Conservation (phyloP, 768 basidiomycete genomes). For the Trametes elegans region DNA sequence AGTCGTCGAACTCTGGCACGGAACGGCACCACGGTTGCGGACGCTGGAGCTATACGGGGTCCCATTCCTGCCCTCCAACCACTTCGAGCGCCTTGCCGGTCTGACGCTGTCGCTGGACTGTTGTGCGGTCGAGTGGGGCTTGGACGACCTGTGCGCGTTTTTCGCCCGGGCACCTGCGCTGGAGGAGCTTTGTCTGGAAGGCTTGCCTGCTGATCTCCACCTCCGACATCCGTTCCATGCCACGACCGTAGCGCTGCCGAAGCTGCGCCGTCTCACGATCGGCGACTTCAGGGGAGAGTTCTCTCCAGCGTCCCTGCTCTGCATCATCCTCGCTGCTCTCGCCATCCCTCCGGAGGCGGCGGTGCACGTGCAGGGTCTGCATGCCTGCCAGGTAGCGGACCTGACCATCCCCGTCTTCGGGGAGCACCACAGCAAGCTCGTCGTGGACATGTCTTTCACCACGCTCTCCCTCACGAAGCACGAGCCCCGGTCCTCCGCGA, state of each 20-base stretch:
- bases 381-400: background rate
- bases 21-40: slow-evolving; percentile 2
- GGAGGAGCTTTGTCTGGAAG: background rate
- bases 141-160: slow-evolving; percentile 1
- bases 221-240: background rate
- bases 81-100: background rate
- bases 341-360: background rate
- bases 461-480: background rate
- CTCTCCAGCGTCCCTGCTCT: background rate
- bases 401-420: background rate
- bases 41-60: slow-evolving; percentile 8
- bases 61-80: slow-evolving; percentile 10
- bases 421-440: background rate
- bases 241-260: background rate
- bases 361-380: background rate
- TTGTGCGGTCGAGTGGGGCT: background rate
- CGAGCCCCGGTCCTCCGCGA: background rate
- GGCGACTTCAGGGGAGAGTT: background rate
- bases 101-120: slow-evolving; percentile 3
- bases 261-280: background rate
- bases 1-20: background rate
- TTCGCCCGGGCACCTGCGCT: background rate
- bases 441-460: slow-evolving; percentile 6
- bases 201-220: slow-evolving; percentile 8
- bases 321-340: background rate